Conservation (phyloP, 2,329 filamentous ascomycete species). For the Cadophora malorum region DNA sequence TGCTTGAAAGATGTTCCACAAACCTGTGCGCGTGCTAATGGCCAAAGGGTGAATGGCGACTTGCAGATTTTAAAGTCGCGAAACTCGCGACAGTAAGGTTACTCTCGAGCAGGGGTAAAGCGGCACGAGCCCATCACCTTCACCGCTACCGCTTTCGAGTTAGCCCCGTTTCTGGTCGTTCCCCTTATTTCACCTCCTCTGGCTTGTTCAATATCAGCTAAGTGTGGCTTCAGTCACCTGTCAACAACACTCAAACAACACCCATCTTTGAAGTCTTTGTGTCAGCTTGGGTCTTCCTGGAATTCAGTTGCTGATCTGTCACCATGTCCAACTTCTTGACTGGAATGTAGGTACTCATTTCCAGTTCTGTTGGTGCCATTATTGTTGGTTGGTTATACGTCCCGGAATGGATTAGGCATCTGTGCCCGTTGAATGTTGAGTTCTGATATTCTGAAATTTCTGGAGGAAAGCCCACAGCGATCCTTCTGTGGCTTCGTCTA, state of each 20-base stretch:
- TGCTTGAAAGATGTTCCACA: background rate
- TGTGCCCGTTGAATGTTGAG: background rate
- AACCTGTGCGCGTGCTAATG: background rate
- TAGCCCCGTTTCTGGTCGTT: background rate
- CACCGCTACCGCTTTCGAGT: conserved; percentile 6
- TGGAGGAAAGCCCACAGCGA: background rate
- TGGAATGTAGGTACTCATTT: conserved; percentile 44
- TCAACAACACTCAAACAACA: background rate
- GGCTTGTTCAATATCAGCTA: background rate
- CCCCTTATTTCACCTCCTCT: conserved; percentile 7
- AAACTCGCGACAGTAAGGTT: background rate
- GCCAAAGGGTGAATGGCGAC: background rate
- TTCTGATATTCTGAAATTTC: background rate
- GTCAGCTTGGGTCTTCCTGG: background rate
- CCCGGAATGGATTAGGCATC: background rate
- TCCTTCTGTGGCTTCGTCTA: background rate
- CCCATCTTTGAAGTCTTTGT: conserved; percentile 4
- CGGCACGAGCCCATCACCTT: background rate
- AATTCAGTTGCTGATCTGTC: conserved; percentile 9
- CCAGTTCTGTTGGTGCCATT: conserved; percentile 7
- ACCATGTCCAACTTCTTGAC: conserved; percentile 46
- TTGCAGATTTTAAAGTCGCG: background rate
- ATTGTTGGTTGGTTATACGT: conserved; percentile 14
- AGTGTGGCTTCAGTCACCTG: conserved; percentile 8
- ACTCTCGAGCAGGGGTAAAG: background rate